A percentile compares a stretch with the other conserved stretches of the same genome.
Conservation (phyloP, 192 early-diverging fungal species). For the Backusella tuberculispora region DNA sequence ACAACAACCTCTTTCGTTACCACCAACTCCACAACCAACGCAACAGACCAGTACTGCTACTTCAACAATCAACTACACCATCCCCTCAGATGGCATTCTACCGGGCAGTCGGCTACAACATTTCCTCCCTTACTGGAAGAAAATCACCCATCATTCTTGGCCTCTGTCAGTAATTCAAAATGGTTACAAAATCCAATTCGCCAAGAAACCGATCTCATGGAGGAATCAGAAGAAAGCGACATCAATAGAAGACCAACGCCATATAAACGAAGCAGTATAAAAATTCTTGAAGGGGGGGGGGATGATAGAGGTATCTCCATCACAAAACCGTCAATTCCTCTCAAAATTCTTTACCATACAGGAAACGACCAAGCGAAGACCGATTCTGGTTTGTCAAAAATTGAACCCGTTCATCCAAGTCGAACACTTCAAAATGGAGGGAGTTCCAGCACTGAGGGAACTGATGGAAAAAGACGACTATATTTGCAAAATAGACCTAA, state of each 20-base stretch:
- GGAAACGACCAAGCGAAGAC: too few relatives aligned
- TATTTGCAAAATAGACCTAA: constrained; percentile 29
- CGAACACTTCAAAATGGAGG: too few relatives aligned
- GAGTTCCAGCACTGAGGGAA: constrained; percentile 28
- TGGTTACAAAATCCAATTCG: constrained; percentile 2
- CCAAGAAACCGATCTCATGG: background rate
- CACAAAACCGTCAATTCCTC: background rate
- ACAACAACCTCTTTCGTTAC: too few relatives aligned
- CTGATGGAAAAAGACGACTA: constrained; percentile 21
- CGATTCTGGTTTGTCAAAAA: too few relatives aligned
- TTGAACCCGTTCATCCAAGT: too few relatives aligned
- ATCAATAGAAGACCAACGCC: too few relatives aligned
- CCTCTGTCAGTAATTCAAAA: background rate
- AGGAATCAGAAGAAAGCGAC: too few relatives aligned
- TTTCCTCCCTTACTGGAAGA: background rate
- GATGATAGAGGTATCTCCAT: constrained; percentile 8
- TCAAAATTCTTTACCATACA: constrained; percentile 25
- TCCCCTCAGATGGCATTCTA: constrained; percentile 11
- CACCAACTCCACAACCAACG: background rate
- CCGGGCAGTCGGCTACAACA: background rate
- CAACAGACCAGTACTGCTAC: background rate
- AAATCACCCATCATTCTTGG: background rate
- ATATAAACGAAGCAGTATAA: constrained; percentile 20
- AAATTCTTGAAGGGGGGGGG: constrained; percentile 11
- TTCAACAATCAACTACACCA: background rate